These are phyloP conservation scores for Grosmannia huntii DNA, from an alignment of 2,329 filamentous ascomycete species.

Conservation along the genomic window DNA sequence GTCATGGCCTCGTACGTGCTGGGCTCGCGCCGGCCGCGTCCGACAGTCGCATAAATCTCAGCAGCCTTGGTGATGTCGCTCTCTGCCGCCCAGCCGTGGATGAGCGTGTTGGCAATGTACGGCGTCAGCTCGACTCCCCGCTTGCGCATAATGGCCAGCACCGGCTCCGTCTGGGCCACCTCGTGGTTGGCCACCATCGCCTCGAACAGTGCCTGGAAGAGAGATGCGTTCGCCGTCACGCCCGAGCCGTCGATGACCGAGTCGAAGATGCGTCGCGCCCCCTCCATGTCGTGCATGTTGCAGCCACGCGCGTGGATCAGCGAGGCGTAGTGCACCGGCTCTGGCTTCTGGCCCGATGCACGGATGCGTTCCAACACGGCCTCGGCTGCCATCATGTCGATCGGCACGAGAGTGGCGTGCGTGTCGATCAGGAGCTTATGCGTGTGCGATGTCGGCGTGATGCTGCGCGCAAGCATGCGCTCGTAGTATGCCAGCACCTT, in stretches of 20 bases:
- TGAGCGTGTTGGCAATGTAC: slow-evolving; percentile 96
- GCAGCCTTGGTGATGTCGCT: slow-evolving; percentile 69
- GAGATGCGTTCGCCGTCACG: slow-evolving; percentile 63
- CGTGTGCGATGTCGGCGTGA: slow-evolving; percentile 86
- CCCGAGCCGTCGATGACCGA: slow-evolving; percentile 55
- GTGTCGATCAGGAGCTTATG: slow-evolving; percentile 97
- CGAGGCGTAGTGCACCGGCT: slow-evolving; percentile 90
- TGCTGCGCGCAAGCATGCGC: slow-evolving; percentile 78
- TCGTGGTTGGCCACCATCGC: slow-evolving; percentile 91
- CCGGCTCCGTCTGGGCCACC: slow-evolving; percentile 59
- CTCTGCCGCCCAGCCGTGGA: slow-evolving; percentile 87
- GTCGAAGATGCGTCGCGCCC: slow-evolving; percentile 72
- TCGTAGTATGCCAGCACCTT: slow-evolving; percentile 94
- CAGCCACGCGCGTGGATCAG: slow-evolving; percentile 94
- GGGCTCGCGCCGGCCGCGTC: slow-evolving; percentile 70
- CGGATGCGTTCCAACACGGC: slow-evolving; percentile 69
- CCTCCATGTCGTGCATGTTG: slow-evolving; percentile 79
- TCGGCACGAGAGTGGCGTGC: slow-evolving; percentile 82
- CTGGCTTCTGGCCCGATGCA: slow-evolving; percentile 59
- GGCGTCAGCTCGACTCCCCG: slow-evolving; percentile 75
- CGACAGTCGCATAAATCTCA: slow-evolving; percentile 67
- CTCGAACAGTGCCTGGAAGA: slow-evolving; percentile 96
- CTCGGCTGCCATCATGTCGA: slow-evolving; percentile 80
- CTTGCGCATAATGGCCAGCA: slow-evolving; percentile 63
- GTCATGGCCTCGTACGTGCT: slow-evolving; percentile 99